Base-by-base conservation (phyloP, 192 early-diverging fungal genomes). In the Chytriomyces confervae region DNA sequence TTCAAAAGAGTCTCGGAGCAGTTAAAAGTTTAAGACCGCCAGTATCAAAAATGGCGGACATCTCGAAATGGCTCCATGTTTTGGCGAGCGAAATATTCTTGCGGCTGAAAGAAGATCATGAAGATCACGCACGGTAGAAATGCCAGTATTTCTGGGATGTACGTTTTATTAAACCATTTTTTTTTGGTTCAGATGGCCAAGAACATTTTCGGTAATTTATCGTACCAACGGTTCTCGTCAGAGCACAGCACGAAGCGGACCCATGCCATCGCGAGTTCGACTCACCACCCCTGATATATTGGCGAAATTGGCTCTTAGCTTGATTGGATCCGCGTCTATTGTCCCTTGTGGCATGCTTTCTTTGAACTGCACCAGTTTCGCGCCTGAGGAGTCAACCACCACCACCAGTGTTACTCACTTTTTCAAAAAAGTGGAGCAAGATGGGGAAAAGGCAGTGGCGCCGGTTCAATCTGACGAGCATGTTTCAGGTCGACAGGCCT, bases 61-160 rank as follows among this genome's bases (percentile, higher is more conserved):
- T 87, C 24, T 65, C 73, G 60, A 80, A 72, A 20, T 92, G 91
- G 91, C 61, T 88, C 10, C 79, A 66, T 20, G 84, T 91, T 43
- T 69, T 92, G 9, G 77, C 81, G 8, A 20, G 74, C 24, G 91
- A 92, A 74, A 70, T 91, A 20, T 89, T 80, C 60, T 79, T 78
- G 5, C 75, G 91, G 7, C 72, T 92, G 4, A 57, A 75, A 36
- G 82, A 85, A 48, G 87, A 92, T 46, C 80, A 72, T 72, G 88
- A 89, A n/a, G 64, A 78, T 1, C 57, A 86, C 66, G 27, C 46
- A 18, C 51, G 89, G 63, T 91, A 60, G 57, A 43, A 61, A 20
- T 23, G 11, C 11, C 2, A 27, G 18, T 23, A 29, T 7, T 65
- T 0, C 20, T 27, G 16, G 36, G 1, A 16, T 13, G 63, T 60